Base-by-base conservation (phyloP, 2,329 filamentous ascomycete species). In the Cytospora schulzeri region DNA sequence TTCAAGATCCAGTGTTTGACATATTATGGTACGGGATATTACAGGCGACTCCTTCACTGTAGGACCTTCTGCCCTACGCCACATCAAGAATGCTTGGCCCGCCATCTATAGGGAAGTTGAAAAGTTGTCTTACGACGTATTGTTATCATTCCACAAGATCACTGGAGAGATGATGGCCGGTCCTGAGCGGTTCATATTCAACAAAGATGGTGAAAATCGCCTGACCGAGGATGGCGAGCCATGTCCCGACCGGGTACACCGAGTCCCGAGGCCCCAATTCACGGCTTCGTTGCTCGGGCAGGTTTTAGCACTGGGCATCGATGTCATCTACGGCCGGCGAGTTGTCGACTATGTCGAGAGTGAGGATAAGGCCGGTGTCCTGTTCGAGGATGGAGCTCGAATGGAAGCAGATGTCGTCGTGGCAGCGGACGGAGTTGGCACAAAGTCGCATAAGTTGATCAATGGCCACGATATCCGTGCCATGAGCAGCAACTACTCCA, bases 371-470 rank as follows among this genome's bases (percentile, higher is more conserved):
- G 66, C 58, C 1, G 62, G 66, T 2, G 52, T 68, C 1, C 2
- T 63, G 6, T 24, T 67, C 2, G 58, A 68, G 0, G 67, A 65
- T 26, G 68, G 70, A 1, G 66, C 71, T 22, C 66, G 59, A 9
- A 61, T 71, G 6, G 69, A 70, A 2, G 72, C 72, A 24, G 73
- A 75, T 29, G 63, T 75, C 8, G 66, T 76, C 2, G 66, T 76
- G 50, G 72, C 73, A 9, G 72, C 73, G 3, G 74, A 75, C 57
- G 73, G 73, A 9, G 68, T 75, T 33, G 71, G 73, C 50, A 71
- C 71, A n/a, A 72, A 70, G 41, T 71, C 70, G 3, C 67, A 69
- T 53, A 64, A 26, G 15, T 53, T 70, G 38, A 68, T 70, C 11
- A 66, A 65, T 19, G 71, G 72, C 9, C 62, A 66, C 6, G 61